phyloP scores from a whole-genome alignment of 164 flowering plant genomes.

The Vitis rotundifolia region DNA sequence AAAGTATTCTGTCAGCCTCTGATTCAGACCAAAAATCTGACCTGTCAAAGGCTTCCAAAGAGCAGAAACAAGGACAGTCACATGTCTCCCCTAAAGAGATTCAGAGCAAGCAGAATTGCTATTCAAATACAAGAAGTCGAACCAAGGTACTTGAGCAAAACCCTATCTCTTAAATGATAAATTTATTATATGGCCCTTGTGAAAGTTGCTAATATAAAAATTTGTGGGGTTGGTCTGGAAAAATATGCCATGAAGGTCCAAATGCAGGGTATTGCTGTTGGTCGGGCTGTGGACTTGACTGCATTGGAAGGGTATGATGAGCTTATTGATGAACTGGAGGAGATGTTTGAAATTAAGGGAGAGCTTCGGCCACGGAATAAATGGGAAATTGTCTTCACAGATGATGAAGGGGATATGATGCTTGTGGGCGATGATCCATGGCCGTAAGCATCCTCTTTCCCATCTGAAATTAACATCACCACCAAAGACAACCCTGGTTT shows the following conservation, averaged over 20 bases:
- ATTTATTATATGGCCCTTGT: background rate
- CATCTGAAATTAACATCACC: background rate
- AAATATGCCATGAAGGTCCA: constrained; percentile 58
- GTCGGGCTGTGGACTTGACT: constrained; percentile 86
- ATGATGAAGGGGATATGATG: constrained; percentile 96
- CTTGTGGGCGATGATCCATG: constrained; percentile 92
- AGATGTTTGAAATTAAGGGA: constrained; percentile 81
- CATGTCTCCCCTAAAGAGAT: constrained; percentile 44
- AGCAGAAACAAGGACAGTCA: constrained; percentile 31
- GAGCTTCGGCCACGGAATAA: constrained; percentile 59
- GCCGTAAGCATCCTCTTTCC: constrained; percentile 46
- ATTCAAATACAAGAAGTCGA: constrained; percentile 59
- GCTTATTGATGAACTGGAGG: constrained; percentile 73
- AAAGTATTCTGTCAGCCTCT: constrained; percentile 33
- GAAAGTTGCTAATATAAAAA: background rate
- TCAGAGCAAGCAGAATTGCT: constrained; percentile 45
- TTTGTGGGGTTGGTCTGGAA: background rate
- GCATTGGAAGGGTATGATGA: constrained; percentile 64
- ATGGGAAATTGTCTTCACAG: constrained; percentile 88
- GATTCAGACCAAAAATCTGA: constrained; percentile 61
- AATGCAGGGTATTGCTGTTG: constrained; percentile 93
- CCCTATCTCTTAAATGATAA: background rate
- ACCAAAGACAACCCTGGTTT: background rate
- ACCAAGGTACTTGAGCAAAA: constrained; percentile 61
- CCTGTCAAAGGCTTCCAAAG: constrained; percentile 48